Evolutionary conservation across 345 rosid species (phyloP), one percentile per base, ranked within the genome.

Genomic region (Psidium friedrichsthalianum): DNA sequence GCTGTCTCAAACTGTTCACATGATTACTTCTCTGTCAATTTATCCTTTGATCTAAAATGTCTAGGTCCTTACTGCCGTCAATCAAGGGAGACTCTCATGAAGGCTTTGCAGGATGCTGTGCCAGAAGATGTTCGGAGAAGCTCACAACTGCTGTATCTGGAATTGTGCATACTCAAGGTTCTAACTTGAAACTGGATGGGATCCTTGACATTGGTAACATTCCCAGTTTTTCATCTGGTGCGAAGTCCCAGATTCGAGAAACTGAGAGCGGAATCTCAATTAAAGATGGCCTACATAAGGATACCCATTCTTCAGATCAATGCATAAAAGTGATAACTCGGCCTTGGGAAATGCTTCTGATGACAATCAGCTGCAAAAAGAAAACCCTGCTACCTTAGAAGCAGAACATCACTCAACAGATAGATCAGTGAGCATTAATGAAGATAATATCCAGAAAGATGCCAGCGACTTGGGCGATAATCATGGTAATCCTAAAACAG

Each of bases 111-210:
- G 92, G 96, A 93, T 90, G 98, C 95, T 49, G 97, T 97, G 85
- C 98, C 98, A 21, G 98, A 94, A 91, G 98, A 97, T 40, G 99
- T 95, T 90, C 95, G 95, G 99, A 47, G 88, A 97, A 93, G 88
- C 95, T 97, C 74, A 94, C 94, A 76, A 83, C 90, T 83, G 87
- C 98, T 82, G 94, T 92, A 51, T 90, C 96, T 56, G 94, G 89
- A 86, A 89, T 97, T 87, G 82, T 95, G 92, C 88, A 88, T 22
- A 89, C 94, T 85, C 92, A 91, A 86, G 89, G 92, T 36, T 84
- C 85, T 64, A 93, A 88, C 85, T 85, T 95, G 82, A 94, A 93
- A 51, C 85, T 93, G 69, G 89, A 90, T 83, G 86, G 88, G 64
- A 92, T 93, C 89, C 89, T 86, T 51, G 89, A 86, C 74, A 86